Base-by-base conservation (phyloP, 23 red algal genomes). In the Cyanidium caldarium region DNA sequence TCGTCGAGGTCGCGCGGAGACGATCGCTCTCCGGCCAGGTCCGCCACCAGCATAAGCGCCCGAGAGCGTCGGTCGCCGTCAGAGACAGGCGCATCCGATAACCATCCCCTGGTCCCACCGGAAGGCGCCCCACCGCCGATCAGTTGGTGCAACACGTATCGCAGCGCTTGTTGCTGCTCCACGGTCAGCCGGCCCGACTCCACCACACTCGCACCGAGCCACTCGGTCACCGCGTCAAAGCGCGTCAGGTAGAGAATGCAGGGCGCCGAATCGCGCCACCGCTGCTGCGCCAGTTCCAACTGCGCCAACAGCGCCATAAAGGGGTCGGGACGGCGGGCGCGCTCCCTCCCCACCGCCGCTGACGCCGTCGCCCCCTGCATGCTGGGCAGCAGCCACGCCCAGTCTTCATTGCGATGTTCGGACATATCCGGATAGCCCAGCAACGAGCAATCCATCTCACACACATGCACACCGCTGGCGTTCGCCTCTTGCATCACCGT, bases 371-470 rank as follows among this genome's bases (percentile, higher is more conserved):
- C n/a, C n/a, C n/a, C n/a, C n/a, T n/a, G n/a, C n/a, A n/a, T n/a
- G n/a, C n/a, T n/a, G n/a, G n/a, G n/a, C n/a, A n/a, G n/a, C n/a
- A n/a, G n/a, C n/a, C n/a, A n/a, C n/a, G n/a, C n/a, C n/a, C n/a
- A n/a, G n/a, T n/a, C n/a, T 10, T 61, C 51, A n/a, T n/a, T 13
- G 13, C n/a, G 41, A 44, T n/a, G 12, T n/a, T 44, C 41, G 7
- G 51, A 7, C 10, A 61, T 5, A 61, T 28, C 51, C 7, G 51
- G n/a, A 10, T 16, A 28, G n/a, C 19, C 31, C 21, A 61, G 51
- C 51, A 61, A 25, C 5, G 51, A 16, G 23, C 51, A 61, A 61
- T 61, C 51, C 3, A 61, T 61, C 21, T 61, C 51, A 61, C 51
- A 61, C 21, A 61, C 7, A 61, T 61, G 51, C 13, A 61, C 31